Evolutionary conservation across 306 rosid genomes (phyloP), one percentile per base, ranked within the genome.

Genomic region (Quercus agrifolia): DNA sequence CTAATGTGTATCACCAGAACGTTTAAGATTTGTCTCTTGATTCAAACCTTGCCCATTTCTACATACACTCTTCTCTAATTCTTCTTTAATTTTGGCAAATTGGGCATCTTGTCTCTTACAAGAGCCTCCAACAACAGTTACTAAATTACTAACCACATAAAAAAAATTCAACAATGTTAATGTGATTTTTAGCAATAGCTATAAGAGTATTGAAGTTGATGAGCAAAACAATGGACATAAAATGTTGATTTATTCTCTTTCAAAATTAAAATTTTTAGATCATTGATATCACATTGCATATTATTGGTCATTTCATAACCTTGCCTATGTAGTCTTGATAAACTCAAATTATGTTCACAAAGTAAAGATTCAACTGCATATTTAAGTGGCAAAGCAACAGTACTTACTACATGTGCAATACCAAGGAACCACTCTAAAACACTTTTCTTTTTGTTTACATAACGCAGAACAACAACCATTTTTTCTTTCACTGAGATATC

Each of bases 211-310:
- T 58, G 21, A 57, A 75, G 76, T 35, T 75, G 46, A 20, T 81
- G 31, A 25, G 74, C 49, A 55, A 72, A 82, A 27, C 10, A 82
- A 72, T 64, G 78, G 41, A 77, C 27, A 57, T 41, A 69, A 55
- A 35, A 77, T 2, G 28, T 71, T 77, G 21, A 77, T 18, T 35
- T 1, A 19, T 49, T 71, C 17, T 15, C 8, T 63, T 12, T 70
- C 6, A 49, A 14, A 20, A 64, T 63, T 4, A 80, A 49, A 14
- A 0, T 33, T 28, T 64, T 80, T 2, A 33, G 33, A 14, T 71
- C 25, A 59, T 44, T 58, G 44, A 38, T 38, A 38, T 56, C 58
- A 71, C 46, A 54, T 57, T 12, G 12, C 14, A 71, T 78, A 15
- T 58, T 78, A 78, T 70, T 78, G 7, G 70, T 76, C 1, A 33